Evolutionary conservation across 768 basidiomycete genomes (phyloP), one percentile per base, ranked within the genome.

Genomic region (Neoboletus subvelutipes): DNA sequence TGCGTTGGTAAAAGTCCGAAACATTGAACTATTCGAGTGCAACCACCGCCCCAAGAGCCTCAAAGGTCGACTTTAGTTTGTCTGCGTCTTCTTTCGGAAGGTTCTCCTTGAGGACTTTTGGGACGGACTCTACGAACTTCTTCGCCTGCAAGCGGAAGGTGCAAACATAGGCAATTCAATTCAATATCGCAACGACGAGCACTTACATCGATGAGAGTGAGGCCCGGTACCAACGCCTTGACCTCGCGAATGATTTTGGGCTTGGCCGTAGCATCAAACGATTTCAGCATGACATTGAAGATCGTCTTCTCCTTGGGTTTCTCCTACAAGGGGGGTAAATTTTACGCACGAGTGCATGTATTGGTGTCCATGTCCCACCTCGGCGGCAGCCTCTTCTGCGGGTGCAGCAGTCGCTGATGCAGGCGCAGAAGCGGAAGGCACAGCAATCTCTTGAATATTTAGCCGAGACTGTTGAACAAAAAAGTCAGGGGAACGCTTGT

Each of bases 241-340:
- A 99, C 92, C 76, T 98, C 97, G 65, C 91, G 85, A 69, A 99
- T 99, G 67, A 98, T 85, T 79, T 99, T 99, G 29, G 97, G 90
- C 75, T 99, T 99, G 51, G 91, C 80, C 12, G 83, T 79, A 3
- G 94, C 85, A 59, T 97, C 95, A 67, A 98, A 97, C 46, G 93
- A 93, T 70, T 96, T 93, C 41, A 99, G 83, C 74, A 86, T 94
- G 69, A 98, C 90, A 65, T 87, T 95, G 78, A 99, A 99, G 34
- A 95, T 82, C 18, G 94, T 97, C 86, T 98, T 98, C 79, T 98
- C 97, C 77, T 97, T 98, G 48, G 94, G 94, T 69, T 95, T 97
- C 73, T 94, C 93, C 87, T 93, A 60, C 6, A 24, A 39, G 49
- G 4, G 17, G 6, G 37, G 50, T 20, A 55, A 45, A 3, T 43